These are phyloP conservation scores for Penicillium sp. DNA, from an alignment of 2,329 filamentous ascomycete species.

Conservation along the genomic window DNA sequence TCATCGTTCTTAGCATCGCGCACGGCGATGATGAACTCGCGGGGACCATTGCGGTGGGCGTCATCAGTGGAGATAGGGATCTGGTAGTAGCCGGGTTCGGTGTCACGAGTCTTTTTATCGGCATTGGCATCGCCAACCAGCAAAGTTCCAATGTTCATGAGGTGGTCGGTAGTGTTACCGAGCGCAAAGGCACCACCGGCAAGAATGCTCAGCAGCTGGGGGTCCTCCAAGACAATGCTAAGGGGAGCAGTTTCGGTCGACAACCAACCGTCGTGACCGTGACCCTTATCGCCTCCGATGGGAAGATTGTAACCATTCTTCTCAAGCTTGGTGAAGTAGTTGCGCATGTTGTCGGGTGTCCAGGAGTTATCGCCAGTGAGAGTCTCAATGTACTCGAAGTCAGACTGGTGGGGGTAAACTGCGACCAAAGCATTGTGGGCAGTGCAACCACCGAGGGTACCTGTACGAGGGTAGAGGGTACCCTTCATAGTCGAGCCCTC, in stretches of 20 bases:
- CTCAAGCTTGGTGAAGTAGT: slow-evolving; percentile 55
- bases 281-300: slow-evolving; percentile 36
- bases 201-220: slow-evolving; percentile 54
- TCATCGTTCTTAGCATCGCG: slow-evolving; percentile 26
- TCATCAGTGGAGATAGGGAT: slow-evolving; percentile 51
- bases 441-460: slow-evolving; percentile 58
- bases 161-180: slow-evolving; percentile 43
- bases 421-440: slow-evolving; percentile 62
- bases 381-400: slow-evolving; percentile 58
- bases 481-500: slow-evolving; percentile 53
- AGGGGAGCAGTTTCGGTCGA: slow-evolving; percentile 37
- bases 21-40: slow-evolving; percentile 41
- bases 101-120: slow-evolving; percentile 44
- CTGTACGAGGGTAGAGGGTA: slow-evolving; percentile 58
- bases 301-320: slow-evolving; percentile 47
- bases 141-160: slow-evolving; percentile 47
- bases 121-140: slow-evolving; percentile 55
- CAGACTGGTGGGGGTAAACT: slow-evolving; percentile 57
- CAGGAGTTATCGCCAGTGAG: slow-evolving; percentile 62
- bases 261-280: slow-evolving; percentile 38
- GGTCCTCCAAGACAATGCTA: slow-evolving; percentile 52
- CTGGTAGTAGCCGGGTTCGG: slow-evolving; percentile 53
- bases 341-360: slow-evolving; percentile 57
- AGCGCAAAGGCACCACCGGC: slow-evolving; percentile 53
- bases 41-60: slow-evolving; percentile 31